Conservation (phyloP, 176 grass and related monocot genomes). For the Eragrostis curvula region DNA sequence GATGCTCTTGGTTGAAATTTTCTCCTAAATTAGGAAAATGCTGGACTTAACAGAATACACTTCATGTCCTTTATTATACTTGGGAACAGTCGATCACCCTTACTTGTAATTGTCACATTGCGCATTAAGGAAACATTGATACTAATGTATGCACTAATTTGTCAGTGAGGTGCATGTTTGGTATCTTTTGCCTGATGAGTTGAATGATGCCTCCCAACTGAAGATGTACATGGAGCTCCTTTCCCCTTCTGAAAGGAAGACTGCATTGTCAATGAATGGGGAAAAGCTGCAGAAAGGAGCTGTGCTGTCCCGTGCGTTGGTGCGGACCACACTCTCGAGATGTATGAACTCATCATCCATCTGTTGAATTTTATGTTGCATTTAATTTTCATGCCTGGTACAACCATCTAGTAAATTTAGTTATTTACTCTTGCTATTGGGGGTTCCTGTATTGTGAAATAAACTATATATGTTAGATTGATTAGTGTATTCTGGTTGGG, state of each 20-base stretch:
- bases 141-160: conserved; percentile 17
- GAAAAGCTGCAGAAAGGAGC: conserved; percentile 62
- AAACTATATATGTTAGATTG: conserved; percentile 4
- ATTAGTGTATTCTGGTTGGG: not conserved
- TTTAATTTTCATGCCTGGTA: not conserved
- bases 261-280: conserved; percentile 60
- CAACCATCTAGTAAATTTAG: not conserved
- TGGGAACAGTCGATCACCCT: not conserved
- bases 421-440: not conserved
- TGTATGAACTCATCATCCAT: conserved; percentile 58
- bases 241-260: conserved; percentile 70
- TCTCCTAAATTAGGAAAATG: not conserved
- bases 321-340: conserved; percentile 92
- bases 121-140: not conserved
- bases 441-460: conserved; percentile 16
- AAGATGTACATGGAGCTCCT: conserved; percentile 80
- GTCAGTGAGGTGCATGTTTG: conserved; percentile 88
- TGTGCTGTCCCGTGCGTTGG: conserved; percentile 66
- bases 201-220: conserved; percentile 65
- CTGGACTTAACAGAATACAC: conserved; percentile 7
- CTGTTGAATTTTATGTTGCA: not conserved
- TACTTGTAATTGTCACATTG: not conserved
- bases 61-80: not conserved
- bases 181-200: conserved; percentile 84
- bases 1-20: not conserved